Evolutionary conservation across 129 eudicot genomes (phyloP), one percentile per base, ranked within the genome.

Genomic region (Flaveria linearis): DNA sequence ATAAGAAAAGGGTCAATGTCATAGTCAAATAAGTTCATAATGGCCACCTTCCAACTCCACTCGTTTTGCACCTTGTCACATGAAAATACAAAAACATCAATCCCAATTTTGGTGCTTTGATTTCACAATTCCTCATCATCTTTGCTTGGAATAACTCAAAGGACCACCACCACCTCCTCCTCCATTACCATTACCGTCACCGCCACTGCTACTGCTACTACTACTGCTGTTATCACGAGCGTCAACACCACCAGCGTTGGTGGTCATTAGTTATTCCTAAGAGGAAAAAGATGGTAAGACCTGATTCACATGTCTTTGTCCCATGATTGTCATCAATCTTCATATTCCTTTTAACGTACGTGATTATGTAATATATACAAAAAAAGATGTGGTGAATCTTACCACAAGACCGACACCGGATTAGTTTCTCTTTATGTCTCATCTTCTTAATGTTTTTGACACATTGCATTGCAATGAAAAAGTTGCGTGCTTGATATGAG

Each of bases 31-130:
- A 57, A 68, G 12, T 80, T 74, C 71, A 60, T 42, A 80, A 67
- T 74, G 75, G 71, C 71, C 84, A 56, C 75, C 28, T 62, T 74
- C 58, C 75, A 66, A 68, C 80, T 67, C 84, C 84, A 80, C 80
- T 74, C 46, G 63, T 80, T 67, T 74, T 68, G 56, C 25, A 67
- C 80, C 84, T 74, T 80, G 80, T 67, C 84, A 80, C 80, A 74
- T 67, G 71, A 45, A 68, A 67, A 74, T 80, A 74, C 84, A 80
- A 74, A 80, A 80, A 67, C 77, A 74, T 74, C 80, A 80, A 58
- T 80, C 23, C 72, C 73, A 56, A 45, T 13, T 73, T 28, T 55
- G 46, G 55, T 74, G 69, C 46, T 67, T 39, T 73, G 10, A 45
- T 57, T 56, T 9, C 71, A 39, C 78, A 80, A 63, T 52, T 67